phyloP scores from a whole-genome alignment of 2,329 filamentous ascomycete species.

The Pseudocercospora crystallina region DNA sequence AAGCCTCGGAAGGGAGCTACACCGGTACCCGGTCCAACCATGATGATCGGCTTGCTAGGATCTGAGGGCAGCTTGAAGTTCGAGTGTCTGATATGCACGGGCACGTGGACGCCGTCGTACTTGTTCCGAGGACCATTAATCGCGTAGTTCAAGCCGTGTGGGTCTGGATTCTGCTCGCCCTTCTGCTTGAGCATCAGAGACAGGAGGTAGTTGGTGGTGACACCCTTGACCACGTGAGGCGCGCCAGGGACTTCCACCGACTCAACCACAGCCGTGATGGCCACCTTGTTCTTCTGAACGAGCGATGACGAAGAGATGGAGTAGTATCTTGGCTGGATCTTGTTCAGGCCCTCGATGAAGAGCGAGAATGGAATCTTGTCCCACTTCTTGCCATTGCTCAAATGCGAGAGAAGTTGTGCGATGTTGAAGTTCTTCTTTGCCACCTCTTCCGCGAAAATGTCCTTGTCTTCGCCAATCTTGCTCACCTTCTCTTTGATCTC shows the following conservation, averaged over 20 bases:
- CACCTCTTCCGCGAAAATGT: conserved; percentile 89
- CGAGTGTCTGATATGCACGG: conserved; percentile 93
- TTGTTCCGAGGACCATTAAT: conserved; percentile 91
- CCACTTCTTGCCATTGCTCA: conserved; percentile 76
- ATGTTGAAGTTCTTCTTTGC: conserved; percentile 83
- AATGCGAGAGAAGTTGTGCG: conserved; percentile 73
- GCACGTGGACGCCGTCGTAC: conserved; percentile 92
- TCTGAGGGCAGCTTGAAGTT: conserved; percentile 99
- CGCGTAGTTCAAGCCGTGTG: conserved; percentile 81
- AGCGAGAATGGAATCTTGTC: conserved; percentile 85
- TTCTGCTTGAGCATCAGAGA: conserved; percentile 97
- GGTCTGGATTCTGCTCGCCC: conserved; percentile 75
- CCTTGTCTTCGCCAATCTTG: conserved; percentile 87
- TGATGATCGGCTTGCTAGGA: conserved; percentile 88
- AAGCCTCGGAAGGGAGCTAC: conserved; percentile 96
- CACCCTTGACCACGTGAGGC: conserved; percentile 79
- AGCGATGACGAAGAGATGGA: conserved; percentile 97
- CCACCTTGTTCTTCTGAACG: conserved; percentile 91
- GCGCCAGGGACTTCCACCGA: conserved; percentile 75
- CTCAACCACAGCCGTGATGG: conserved; percentile 93
- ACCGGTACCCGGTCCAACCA: conserved; percentile 94
- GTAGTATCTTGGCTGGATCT: conserved; percentile 97
- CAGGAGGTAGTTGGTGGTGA: conserved; percentile 94
- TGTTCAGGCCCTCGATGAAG: conserved; percentile 88
- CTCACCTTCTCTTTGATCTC: conserved; percentile 81